Conservation (phyloP, 1,139 yeast species). For the Suhomyces bolitotheri region DNA sequence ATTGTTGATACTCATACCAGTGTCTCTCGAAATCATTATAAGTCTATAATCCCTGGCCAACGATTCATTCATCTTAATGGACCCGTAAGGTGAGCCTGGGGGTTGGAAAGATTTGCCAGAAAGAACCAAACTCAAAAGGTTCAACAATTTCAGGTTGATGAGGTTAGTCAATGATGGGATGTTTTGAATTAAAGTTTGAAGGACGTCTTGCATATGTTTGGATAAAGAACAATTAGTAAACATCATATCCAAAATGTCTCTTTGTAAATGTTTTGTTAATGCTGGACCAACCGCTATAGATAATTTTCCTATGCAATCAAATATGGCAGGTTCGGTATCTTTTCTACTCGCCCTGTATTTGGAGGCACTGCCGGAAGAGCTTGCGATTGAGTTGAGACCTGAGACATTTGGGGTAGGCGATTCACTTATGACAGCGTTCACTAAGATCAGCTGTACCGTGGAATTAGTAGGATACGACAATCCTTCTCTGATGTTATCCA, state of each 20-base stretch:
- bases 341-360: slow-evolving; percentile 62
- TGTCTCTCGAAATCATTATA: slow-evolving; percentile 67
- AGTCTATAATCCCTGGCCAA: slow-evolving; percentile 79
- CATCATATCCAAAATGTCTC: slow-evolving; percentile 77
- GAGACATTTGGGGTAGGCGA: slow-evolving; percentile 16
- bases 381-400: slow-evolving; percentile 26
- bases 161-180: slow-evolving; percentile 80
- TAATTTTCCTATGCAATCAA: slow-evolving; percentile 83
- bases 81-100: slow-evolving; percentile 86
- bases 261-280: slow-evolving; percentile 80
- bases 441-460: slow-evolving; percentile 44
- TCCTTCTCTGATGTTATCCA: slow-evolving; percentile 83
- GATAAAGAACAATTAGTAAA: slow-evolving; percentile 78
- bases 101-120: slow-evolving; percentile 81
- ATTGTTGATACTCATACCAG: slow-evolving; percentile 43
- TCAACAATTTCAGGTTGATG: slow-evolving; percentile 70
- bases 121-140: slow-evolving; percentile 71
- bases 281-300: slow-evolving; percentile 96
- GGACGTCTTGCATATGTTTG: slow-evolving; percentile 73
- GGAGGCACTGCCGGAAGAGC: slow-evolving; percentile 40
- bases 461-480: slow-evolving; percentile 50
- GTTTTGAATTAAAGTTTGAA: slow-evolving; percentile 64
- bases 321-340: slow-evolving; percentile 84
- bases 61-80: slow-evolving; percentile 59
- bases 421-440: slow-evolving; percentile 40